Conservation (phyloP, 257 asterid genomes). For the Lavandula angustifolia region DNA sequence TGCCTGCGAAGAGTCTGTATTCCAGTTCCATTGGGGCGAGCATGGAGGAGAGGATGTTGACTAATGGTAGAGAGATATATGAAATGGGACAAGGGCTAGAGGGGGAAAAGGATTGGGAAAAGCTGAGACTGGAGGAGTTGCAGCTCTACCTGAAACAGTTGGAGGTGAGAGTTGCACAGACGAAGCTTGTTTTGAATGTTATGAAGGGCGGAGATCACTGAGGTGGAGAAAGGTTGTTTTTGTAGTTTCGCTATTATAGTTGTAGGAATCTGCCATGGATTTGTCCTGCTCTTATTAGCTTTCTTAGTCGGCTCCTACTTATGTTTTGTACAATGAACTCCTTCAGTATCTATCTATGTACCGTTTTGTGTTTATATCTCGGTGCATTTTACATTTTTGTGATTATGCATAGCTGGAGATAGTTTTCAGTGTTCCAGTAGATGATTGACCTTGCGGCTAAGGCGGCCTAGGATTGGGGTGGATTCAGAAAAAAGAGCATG, state of each 20-base stretch:
- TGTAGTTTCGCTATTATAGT: no score
- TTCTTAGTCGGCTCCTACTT: slow-evolving; percentile 9
- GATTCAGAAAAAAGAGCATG: no score
- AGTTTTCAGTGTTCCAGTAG: no score
- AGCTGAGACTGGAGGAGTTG: slow-evolving; percentile 37
- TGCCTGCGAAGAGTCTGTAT: no score
- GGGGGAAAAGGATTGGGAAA: slow-evolving; percentile 43
- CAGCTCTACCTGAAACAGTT: slow-evolving; percentile 30
- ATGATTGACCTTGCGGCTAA: no score
- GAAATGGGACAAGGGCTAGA: slow-evolving; percentile 38
- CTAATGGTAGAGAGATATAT: slow-evolving; percentile 34
- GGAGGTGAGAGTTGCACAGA: slow-evolving; percentile 39
- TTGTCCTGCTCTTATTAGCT: slow-evolving; percentile 17
- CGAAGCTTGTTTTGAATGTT: slow-evolving; percentile 38
- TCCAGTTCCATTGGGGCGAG: no score
- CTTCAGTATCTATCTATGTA: not conserved
- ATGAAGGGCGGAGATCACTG: slow-evolving; percentile 24
- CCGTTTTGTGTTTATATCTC: slow-evolving; percentile 20
- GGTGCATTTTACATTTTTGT: not conserved
- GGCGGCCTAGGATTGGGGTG: not conserved
- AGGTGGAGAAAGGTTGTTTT: no score
- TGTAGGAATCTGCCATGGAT: no score
- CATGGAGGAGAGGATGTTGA: slow-evolving; percentile 43
- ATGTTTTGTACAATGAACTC: slow-evolving; percentile 17
- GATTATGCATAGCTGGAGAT: not conserved